Conservation (phyloP, 345 rosid species). For the Ceriops decandra region DNA sequence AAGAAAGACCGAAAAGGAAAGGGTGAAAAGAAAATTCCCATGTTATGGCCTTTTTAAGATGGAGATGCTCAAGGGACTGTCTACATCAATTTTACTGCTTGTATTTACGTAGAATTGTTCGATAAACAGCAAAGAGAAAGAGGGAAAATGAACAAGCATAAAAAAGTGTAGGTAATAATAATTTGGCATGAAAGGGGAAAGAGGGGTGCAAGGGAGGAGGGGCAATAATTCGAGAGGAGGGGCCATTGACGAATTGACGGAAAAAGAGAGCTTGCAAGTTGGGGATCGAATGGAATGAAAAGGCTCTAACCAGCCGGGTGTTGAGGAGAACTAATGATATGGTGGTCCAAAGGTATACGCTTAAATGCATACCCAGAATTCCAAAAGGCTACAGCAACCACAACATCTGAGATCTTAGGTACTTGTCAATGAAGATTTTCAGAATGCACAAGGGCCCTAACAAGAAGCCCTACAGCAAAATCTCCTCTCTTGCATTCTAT, state of each 20-base stretch:
- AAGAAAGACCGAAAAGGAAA: not conserved
- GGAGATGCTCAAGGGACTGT: not conserved
- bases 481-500: too few relatives aligned
- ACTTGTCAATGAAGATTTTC: too few relatives aligned
- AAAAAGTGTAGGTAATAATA: conserved; percentile 5
- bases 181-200: not conserved
- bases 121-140: not conserved
- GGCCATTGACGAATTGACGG: conserved; percentile 20
- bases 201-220: conserved; percentile 6
- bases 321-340: conserved; percentile 12
- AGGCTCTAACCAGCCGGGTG: conserved; percentile 3
- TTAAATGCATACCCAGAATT: too few relatives aligned
- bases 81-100: conserved; percentile 5
- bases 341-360: conserved; percentile 14
- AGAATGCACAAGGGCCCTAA: too few relatives aligned
- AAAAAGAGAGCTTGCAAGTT: not conserved
- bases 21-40: not conserved
- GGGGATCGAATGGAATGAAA: not conserved
- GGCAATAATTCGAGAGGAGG: conserved; percentile 19
- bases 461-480: too few relatives aligned
- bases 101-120: not conserved
- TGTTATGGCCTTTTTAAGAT: not conserved
- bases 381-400: too few relatives aligned
- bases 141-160: not conserved
- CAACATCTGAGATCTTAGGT: too few relatives aligned